Percentiles rank a stretch among this genome's conserved stretches.
These are phyloP conservation scores for Luzula sylvatica DNA, from an alignment of 176 grass and related monocot species.

Conservation along the genomic window DNA sequence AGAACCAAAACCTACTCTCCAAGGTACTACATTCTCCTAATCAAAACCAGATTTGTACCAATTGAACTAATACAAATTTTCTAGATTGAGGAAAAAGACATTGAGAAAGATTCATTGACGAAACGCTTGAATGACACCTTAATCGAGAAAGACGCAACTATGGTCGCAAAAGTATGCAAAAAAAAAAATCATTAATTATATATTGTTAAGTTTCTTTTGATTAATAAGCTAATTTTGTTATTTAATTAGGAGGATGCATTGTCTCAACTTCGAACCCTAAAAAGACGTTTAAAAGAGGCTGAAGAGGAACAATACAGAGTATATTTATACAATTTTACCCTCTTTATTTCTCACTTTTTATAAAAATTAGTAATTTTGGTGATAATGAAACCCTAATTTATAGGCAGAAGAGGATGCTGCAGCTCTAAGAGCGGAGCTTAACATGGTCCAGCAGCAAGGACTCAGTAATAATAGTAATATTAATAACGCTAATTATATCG, in stretches of 20 bases:
- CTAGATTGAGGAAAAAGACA: constrained; percentile 64
- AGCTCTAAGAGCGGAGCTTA: constrained; percentile 80
- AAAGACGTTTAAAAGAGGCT: constrained; percentile 89
- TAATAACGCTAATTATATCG: constrained; percentile 39
- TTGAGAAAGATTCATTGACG: constrained; percentile 61
- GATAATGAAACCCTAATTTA: constrained; percentile 9
- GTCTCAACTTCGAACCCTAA: constrained; percentile 66
- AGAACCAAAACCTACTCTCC: constrained; percentile 51
- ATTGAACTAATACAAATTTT: background rate
- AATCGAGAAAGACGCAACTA: constrained; percentile 85
- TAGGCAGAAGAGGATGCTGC: constrained; percentile 94
- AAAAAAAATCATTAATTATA: background rate
- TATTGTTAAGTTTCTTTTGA: background rate
- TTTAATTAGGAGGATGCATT: constrained; percentile 82
- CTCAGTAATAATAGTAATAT: constrained; percentile 20
- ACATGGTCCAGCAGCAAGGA: constrained; percentile 72
- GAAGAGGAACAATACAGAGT: constrained; percentile 97
- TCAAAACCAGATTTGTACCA: background rate
- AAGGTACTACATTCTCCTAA: constrained; percentile 36
- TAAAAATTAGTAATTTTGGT: constrained; percentile 8
- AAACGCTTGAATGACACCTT: constrained; percentile 62
- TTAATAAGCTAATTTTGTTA: background rate
- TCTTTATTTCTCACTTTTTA: background rate
- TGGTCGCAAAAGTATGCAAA: constrained; percentile 75
- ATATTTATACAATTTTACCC: constrained; percentile 17